These are phyloP conservation scores for Athelia sp. DNA, from an alignment of 1,284 basidiomycete species.

Conservation along the genomic window DNA sequence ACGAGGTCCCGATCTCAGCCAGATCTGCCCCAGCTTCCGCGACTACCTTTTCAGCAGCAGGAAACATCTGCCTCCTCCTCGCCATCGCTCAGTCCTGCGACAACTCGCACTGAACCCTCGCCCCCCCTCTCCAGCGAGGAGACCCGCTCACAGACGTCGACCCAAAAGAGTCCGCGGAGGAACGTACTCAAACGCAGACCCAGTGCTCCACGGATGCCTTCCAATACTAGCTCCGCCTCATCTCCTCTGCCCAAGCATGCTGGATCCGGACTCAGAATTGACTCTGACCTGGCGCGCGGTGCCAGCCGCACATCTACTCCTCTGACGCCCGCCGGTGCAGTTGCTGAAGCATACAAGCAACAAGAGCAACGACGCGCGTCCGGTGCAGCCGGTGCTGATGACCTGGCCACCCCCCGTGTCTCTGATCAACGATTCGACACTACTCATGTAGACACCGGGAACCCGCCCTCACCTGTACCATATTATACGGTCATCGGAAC, in stretches of 20 bases:
- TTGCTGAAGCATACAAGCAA: slow-evolving; percentile 54
- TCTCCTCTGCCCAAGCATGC: background rate
- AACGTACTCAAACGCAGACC: background rate
- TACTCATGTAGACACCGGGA: slow-evolving; percentile 3
- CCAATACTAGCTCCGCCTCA: background rate
- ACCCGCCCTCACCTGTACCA: slow-evolving; percentile 24
- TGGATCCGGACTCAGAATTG: background rate
- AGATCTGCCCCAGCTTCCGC: background rate
- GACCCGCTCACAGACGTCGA: background rate
- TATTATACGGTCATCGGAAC: slow-evolving; percentile 53
- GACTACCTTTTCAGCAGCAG: background rate
- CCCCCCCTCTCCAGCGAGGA: background rate
- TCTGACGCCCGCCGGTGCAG: slow-evolving; percentile 53
- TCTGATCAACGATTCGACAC: slow-evolving; percentile 9
- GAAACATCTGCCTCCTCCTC: no score
- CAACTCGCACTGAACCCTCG: background rate
- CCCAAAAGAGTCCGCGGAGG: background rate
- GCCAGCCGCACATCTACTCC: slow-evolving; percentile 7
- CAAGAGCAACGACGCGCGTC: slow-evolving; percentile 34
- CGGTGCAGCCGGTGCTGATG: slow-evolving; percentile 11
- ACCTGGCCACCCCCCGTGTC: slow-evolving; percentile 6
- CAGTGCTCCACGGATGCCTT: background rate
- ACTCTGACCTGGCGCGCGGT: background rate
- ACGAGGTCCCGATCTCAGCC: background rate
- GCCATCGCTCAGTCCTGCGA: no score